phyloP scores from a whole-genome alignment of 768 basidiomycete species.

The Auricularia sp. region DNA sequence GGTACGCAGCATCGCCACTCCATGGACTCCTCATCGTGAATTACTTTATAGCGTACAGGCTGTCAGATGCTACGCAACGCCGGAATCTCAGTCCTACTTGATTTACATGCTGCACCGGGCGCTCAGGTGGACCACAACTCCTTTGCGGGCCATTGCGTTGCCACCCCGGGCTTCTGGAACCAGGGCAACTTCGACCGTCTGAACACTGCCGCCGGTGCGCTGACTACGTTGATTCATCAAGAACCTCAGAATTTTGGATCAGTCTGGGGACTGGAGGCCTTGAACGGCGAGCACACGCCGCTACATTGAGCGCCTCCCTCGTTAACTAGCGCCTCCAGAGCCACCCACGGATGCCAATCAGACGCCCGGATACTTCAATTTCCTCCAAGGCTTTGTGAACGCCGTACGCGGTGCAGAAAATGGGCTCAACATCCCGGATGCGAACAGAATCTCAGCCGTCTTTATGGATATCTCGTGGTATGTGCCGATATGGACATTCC shows the following conservation, averaged over 20 bases:
- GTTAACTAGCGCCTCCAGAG: background rate
- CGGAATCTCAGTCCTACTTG: constrained; percentile 42
- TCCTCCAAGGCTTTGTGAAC: background rate
- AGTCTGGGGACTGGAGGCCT: background rate
- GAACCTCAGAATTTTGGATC: background rate
- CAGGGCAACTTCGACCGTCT: background rate
- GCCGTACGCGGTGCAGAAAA: background rate
- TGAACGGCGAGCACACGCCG: background rate
- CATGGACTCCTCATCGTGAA: too few species aligned
- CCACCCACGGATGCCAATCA: background rate
- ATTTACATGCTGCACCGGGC: constrained; percentile 45
- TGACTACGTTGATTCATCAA: background rate
- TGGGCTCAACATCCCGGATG: background rate
- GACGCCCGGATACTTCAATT: background rate
- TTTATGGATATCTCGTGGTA: background rate
- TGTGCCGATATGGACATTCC: background rate
- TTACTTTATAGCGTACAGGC: background rate
- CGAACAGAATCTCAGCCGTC: background rate
- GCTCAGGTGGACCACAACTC: constrained; percentile 21
- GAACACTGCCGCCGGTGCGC: background rate
- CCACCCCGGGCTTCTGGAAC: background rate
- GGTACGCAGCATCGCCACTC: background rate
- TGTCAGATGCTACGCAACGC: constrained; percentile 7
- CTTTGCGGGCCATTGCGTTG: background rate
- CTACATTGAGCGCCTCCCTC: background rate